phyloP scores from a whole-genome alignment of 2,329 filamentous ascomycete species.

The Venturia aucupariae region DNA sequence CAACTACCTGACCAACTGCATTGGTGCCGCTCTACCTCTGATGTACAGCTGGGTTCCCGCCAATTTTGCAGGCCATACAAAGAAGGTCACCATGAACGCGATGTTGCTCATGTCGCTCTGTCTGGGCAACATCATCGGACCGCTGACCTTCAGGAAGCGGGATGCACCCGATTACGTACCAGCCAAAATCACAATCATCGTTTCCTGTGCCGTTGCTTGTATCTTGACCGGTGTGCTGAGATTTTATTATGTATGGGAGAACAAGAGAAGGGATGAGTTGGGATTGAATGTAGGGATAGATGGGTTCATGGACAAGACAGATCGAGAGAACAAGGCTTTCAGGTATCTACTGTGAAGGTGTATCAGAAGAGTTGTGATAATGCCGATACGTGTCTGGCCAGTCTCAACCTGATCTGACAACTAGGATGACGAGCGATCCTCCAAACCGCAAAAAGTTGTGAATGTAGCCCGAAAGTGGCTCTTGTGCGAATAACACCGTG shows the following conservation, averaged over 20 bases:
- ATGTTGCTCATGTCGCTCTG: constrained; percentile 39
- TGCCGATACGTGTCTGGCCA: too few species aligned
- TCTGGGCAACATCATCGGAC: constrained; percentile 33
- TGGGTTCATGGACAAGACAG: constrained; percentile 60
- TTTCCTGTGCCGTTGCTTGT: constrained; percentile 17
- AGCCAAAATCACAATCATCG: constrained; percentile 23
- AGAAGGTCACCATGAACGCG: constrained; percentile 34
- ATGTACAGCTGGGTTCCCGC: constrained; percentile 48
- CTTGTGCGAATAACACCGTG: too few species aligned
- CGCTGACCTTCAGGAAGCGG: constrained; percentile 30
- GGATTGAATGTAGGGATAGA: constrained; percentile 42
- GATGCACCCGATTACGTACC: constrained; percentile 25
- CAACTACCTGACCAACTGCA: constrained; percentile 64
- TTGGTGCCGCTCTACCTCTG: constrained; percentile 55
- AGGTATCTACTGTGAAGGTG: constrained; percentile 20
- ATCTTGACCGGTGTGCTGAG: neutral
- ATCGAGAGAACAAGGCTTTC: constrained; percentile 60
- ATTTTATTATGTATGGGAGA: neutral
- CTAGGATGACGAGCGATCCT: too few species aligned
- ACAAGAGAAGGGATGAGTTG: constrained; percentile 20
- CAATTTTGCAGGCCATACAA: constrained; percentile 31
- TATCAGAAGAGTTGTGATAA: too few species aligned
- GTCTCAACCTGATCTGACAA: too few species aligned
- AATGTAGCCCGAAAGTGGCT: too few species aligned
- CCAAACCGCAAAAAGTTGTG: too few species aligned